These are phyloP conservation scores for Hericium coralloides DNA, from an alignment of 768 basidiomycete species.

Conservation along the genomic window DNA sequence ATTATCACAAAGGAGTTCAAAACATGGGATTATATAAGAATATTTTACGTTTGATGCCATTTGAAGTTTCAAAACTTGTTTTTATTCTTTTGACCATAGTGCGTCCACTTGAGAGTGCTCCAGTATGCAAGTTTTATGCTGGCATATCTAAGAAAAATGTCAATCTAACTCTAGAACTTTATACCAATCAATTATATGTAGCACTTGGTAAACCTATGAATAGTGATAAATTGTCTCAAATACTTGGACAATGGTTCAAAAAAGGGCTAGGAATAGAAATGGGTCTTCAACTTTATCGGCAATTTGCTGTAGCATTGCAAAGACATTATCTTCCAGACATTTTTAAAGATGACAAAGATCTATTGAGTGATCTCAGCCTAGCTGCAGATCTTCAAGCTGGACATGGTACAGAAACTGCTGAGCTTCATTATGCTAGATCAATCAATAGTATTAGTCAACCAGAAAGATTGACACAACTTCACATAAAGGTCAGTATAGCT, in stretches of 20 bases:
- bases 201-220: not conserved
- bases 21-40: not conserved
- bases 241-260: not conserved
- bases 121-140: not conserved
- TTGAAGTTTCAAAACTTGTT: not conserved
- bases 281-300: not conserved
- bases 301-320: not conserved
- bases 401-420: not conserved
- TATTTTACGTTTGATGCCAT: not conserved
- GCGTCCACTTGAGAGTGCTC: not conserved
- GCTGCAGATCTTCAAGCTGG: not conserved
- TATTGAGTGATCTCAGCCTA: not conserved
- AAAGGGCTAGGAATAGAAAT: not conserved
- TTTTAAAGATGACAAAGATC: not conserved
- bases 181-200: not conserved
- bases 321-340: not conserved
- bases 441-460: not conserved
- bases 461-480: not conserved
- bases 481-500: not conserved
- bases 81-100: not conserved
- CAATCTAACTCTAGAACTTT: not conserved
- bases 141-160: not conserved
- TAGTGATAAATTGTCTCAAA: not conserved
- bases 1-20: not conserved
- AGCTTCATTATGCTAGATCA: not conserved